These are phyloP conservation scores for Hanseniaspora clermontiae DNA, from an alignment of 805 yeast genomes.

Conservation along the genomic window DNA sequence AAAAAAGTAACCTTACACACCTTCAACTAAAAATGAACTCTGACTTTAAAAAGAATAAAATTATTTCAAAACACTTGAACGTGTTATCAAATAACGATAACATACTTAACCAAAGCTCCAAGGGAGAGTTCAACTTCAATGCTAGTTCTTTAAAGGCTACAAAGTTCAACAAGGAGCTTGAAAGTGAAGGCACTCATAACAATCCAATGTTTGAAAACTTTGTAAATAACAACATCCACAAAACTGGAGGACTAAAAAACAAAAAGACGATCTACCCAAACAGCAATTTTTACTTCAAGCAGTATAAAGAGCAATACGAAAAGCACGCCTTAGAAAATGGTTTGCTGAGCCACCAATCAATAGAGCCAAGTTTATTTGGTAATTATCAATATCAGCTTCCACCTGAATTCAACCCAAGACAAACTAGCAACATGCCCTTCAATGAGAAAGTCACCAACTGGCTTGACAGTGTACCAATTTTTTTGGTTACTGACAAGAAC, in stretches of 20 bases:
- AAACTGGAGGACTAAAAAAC: background rate
- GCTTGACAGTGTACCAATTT: conserved; percentile 42
- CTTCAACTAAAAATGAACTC: background rate
- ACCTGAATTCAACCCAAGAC: conserved; percentile 46
- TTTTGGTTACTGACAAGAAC: conserved; percentile 16
- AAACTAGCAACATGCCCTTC: conserved; percentile 49
- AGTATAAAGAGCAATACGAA: background rate
- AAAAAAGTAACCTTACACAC: background rate
- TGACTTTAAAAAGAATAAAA: background rate
- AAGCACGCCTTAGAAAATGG: background rate
- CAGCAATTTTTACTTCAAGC: conserved; percentile 2
- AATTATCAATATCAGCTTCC: conserved; percentile 28
- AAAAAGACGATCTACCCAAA: background rate
- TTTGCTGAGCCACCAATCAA: background rate
- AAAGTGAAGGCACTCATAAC: background rate
- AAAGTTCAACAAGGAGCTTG: background rate
- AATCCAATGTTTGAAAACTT: background rate
- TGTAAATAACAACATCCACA: background rate
- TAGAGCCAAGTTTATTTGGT: conserved; percentile 13
- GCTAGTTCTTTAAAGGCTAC: background rate
- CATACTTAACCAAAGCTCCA: background rate
- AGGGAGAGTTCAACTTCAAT: background rate
- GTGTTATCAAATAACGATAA: background rate
- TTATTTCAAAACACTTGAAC: background rate
- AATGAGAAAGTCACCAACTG: conserved; percentile 54